Evolutionary conservation across 192 early-diverging fungal species (phyloP).

Genomic region (Umbelopsis ramanniana): DNA sequence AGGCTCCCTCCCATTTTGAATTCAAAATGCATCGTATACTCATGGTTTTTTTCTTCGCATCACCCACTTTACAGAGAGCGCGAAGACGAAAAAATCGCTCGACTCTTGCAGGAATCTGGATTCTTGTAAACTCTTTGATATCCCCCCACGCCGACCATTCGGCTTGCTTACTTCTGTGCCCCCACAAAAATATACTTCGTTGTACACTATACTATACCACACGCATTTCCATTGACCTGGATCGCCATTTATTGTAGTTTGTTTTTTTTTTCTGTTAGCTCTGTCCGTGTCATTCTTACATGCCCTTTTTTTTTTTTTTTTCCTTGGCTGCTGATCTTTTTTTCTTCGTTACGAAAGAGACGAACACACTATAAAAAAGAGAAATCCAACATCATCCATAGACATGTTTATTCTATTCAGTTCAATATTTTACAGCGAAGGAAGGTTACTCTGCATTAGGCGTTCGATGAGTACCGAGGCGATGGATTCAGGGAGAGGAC

Average conservation of each 20-base stretch:
- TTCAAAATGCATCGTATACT: not conserved
- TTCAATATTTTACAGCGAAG: not conserved
- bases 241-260: too few relatives aligned
- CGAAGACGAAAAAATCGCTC: conserved; percentile 79
- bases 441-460: not conserved
- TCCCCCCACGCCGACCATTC: not conserved
- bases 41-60: not conserved
- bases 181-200: not conserved
- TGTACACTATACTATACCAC: conserved; percentile 17
- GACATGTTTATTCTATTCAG: too few relatives aligned
- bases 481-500: not conserved
- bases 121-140: conserved; percentile 60
- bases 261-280: not conserved
- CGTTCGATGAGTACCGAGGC: not conserved
- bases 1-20: too few relatives aligned
- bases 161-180: not conserved
- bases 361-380: too few relatives aligned
- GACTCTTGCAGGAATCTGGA: conserved; percentile 76
- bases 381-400: too few relatives aligned
- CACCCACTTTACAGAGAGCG: conserved; percentile 56
- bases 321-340: not conserved
- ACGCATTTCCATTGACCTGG: not conserved
- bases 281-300: not conserved
- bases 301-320: not conserved
- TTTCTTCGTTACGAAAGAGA: too few relatives aligned